phyloP scores from a whole-genome alignment of 257 asterid species.

The Fraxinus quadrangulata region DNA sequence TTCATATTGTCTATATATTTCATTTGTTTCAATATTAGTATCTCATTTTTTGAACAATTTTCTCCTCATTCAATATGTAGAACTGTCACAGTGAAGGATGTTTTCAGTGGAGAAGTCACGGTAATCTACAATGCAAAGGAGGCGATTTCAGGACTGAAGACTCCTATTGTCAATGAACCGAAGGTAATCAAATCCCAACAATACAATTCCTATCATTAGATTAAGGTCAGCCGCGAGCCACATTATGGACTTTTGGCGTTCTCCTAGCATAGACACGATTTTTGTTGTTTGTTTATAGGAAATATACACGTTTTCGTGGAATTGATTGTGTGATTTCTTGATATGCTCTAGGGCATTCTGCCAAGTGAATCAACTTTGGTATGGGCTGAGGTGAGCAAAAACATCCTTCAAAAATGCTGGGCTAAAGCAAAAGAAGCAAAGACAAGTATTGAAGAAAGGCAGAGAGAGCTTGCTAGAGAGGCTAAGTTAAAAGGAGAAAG shows the following conservation, averaged over 20 bases:
- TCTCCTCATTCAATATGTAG: conserved; percentile 36
- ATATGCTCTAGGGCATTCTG: conserved; percentile 42
- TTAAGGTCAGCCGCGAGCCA: too few species aligned
- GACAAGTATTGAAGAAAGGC: conserved; percentile 57
- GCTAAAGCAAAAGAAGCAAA: conserved; percentile 67
- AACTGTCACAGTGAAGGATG: conserved; percentile 52
- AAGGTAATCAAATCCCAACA: conserved; percentile 42
- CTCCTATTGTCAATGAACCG: conserved; percentile 62
- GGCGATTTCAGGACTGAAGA: conserved; percentile 50
- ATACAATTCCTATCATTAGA: neutral
- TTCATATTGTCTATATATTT: neutral
- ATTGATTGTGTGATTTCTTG: neutral
- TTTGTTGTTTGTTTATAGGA: neutral
- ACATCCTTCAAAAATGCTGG: conserved; percentile 62
- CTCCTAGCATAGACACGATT: too few species aligned
- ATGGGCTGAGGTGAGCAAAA: conserved; percentile 66
- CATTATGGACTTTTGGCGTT: too few species aligned
- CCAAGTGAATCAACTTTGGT: conserved; percentile 62
- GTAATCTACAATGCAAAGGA: conserved; percentile 68
- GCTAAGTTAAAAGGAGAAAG: conserved; percentile 41
- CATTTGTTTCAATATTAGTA: neutral
- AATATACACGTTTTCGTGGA: neutral
- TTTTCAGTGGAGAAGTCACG: conserved; percentile 43
- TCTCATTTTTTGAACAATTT: neutral
- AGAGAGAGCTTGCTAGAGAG: conserved; percentile 57